phyloP scores from a whole-genome alignment of 192 early-diverging fungal species.

The Physocladia obscura region DNA sequence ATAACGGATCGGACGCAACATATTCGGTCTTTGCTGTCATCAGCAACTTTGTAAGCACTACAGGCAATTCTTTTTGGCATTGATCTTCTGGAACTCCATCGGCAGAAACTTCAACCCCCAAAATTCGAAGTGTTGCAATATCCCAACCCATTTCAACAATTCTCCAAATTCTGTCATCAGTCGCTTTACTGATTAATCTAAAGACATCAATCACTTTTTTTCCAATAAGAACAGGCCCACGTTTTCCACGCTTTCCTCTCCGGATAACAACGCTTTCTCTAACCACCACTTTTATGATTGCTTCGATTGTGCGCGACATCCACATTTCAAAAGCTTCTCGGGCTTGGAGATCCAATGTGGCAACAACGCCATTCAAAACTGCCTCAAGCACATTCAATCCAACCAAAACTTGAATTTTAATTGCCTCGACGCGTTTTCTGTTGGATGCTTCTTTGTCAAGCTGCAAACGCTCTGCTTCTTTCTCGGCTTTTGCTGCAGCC shows the following conservation, averaged over 20 bases:
- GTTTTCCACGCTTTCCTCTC: slow-evolving; percentile 9
- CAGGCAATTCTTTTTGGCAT: slow-evolving; percentile 25
- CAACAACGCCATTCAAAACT: slow-evolving; percentile 58
- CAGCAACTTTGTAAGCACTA: slow-evolving; percentile 26
- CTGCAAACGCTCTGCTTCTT: slow-evolving; percentile 69
- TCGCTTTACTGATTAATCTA: slow-evolving; percentile 35
- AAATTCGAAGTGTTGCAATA: slow-evolving; percentile 30
- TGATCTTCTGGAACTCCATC: slow-evolving; percentile 26
- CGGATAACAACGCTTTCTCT: slow-evolving; percentile 35
- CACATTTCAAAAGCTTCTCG: slow-evolving; percentile 54
- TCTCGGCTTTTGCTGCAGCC: slow-evolving; percentile 68
- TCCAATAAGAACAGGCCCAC: slow-evolving; percentile 57
- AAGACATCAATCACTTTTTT: slow-evolving; percentile 56
- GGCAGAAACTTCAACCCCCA: slow-evolving; percentile 34
- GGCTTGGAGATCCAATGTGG: slow-evolving; percentile 56
- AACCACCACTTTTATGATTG: slow-evolving; percentile 43
- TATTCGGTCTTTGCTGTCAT: slow-evolving; percentile 23
- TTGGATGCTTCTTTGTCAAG: slow-evolving; percentile 69
- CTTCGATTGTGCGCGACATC: slow-evolving; percentile 30
- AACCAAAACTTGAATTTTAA: slow-evolving; percentile 50
- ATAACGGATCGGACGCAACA: slow-evolving; percentile 23
- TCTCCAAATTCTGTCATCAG: slow-evolving; percentile 6
- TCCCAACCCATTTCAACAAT: slow-evolving; percentile 28
- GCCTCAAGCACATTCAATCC: slow-evolving; percentile 69
- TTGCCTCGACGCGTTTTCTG: slow-evolving; percentile 61